Evolutionary conservation across 192 early-diverging fungal species (phyloP).

Genomic region (Pecoramyces ruminantium): DNA sequence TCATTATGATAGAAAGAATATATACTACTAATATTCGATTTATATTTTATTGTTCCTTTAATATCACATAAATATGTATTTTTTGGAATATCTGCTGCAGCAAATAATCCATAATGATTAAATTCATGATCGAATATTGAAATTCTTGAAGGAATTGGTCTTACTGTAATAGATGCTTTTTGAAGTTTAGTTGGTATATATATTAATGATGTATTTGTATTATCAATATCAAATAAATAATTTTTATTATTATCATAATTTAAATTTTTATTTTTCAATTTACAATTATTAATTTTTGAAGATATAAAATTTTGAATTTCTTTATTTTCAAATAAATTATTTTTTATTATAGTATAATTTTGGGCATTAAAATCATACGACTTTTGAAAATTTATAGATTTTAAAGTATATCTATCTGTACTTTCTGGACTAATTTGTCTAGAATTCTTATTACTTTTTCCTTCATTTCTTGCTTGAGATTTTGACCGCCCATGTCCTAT

Average conservation of each 20-base stretch:
- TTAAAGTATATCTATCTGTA: slow-evolving; percentile 16
- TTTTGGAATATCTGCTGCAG: slow-evolving; percentile 27
- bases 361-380: neutral
- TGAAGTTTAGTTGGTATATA: slow-evolving; percentile 3
- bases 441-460: neutral
- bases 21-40: slow-evolving; percentile 43
- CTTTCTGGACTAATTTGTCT: slow-evolving; percentile 14
- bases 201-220: neutral
- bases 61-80: slow-evolving; percentile 56
- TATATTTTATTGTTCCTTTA: slow-evolving; percentile 56
- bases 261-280: neutral
- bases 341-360: neutral
- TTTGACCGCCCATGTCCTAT: neutral
- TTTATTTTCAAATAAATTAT: neutral
- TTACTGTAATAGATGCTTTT: slow-evolving; percentile 10
- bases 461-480: neutral
- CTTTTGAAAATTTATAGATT: slow-evolving; percentile 5
- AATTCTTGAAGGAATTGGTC: slow-evolving; percentile 3
- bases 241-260: neutral
- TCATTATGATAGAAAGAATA: slow-evolving; percentile 40
- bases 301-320: neutral
- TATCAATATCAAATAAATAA: neutral
- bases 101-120: slow-evolving; percentile 38
- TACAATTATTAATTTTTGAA: neutral
- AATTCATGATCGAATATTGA: neutral